These are phyloP conservation scores for Asclepias syriaca DNA, from an alignment of 257 asterid genomes.

Conservation along the genomic window DNA sequence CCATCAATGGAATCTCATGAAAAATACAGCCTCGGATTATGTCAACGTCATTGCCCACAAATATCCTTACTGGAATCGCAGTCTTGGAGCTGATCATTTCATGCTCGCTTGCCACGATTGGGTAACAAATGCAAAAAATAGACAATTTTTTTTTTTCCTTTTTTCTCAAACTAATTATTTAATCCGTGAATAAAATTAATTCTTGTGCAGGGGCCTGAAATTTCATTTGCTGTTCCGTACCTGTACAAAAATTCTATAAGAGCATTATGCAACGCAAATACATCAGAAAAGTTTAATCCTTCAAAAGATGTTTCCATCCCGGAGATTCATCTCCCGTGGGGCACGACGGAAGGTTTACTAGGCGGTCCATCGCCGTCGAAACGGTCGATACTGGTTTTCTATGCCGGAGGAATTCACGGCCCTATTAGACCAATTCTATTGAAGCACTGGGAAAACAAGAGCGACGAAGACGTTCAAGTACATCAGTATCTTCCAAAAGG, in stretches of 20 bases:
- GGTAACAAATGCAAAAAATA: constrained; percentile 28
- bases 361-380: constrained; percentile 76
- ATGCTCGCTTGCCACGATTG: constrained; percentile 87
- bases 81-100: constrained; percentile 75
- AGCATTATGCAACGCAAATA: constrained; percentile 76
- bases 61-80: constrained; percentile 74
- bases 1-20: constrained; percentile 50
- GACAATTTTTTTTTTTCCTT: too few species aligned
- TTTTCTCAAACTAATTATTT: too few species aligned
- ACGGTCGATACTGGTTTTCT: constrained; percentile 58
- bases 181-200: background rate
- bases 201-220: constrained; percentile 58
- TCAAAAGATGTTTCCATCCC: constrained; percentile 75
- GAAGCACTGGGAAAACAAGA: constrained; percentile 72
- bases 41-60: constrained; percentile 28
- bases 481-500: constrained; percentile 60
- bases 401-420: constrained; percentile 86
- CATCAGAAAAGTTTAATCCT: constrained; percentile 66
- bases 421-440: constrained; percentile 72
- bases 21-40: constrained; percentile 25
- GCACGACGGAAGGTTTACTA: constrained; percentile 53
- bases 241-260: constrained; percentile 68
- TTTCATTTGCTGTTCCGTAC: constrained; percentile 54
- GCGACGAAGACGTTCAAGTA: constrained; percentile 51
- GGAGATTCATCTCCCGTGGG: constrained; percentile 62